Evolutionary conservation across 495 filamentous ascomycete genomes (phyloP).

Genomic region (Ascodesmis nigricans): DNA sequence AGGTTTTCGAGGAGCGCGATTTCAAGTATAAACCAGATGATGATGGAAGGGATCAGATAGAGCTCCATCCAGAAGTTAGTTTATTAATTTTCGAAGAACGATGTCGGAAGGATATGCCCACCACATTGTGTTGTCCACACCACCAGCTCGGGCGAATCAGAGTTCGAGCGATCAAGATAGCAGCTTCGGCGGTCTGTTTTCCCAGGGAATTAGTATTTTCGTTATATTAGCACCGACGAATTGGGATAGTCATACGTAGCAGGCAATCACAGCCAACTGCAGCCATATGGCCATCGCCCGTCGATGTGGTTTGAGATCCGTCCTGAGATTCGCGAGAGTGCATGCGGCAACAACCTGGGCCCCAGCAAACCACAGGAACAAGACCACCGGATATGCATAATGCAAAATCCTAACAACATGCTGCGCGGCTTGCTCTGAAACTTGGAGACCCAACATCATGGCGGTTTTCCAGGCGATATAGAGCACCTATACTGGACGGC

Average conservation of each 20-base stretch:
- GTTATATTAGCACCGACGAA: constrained; percentile 2
- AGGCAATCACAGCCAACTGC: constrained; percentile 27
- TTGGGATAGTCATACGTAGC: constrained; percentile 25
- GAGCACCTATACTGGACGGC: too few species aligned
- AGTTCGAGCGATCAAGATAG: constrained; percentile 24
- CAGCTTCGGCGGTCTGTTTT: constrained; percentile 24
- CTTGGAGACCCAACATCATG: too few species aligned
- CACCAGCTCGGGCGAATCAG: constrained; percentile 24
- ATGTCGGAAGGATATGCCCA: constrained; percentile 7
- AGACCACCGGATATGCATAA: constrained; percentile 32
- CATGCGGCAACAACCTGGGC: constrained; percentile 32
- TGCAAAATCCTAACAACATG: too few species aligned
- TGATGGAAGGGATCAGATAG: constrained; percentile 31
- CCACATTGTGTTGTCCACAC: constrained; percentile 29
- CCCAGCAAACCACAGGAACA: constrained; percentile 34
- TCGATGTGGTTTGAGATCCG: constrained; percentile 24
- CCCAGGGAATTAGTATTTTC: not conserved
- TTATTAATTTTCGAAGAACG: constrained; percentile 1
- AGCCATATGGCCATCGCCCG: constrained; percentile 28
- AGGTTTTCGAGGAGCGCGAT: constrained; percentile 28
- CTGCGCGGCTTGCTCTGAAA: too few species aligned
- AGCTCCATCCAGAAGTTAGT: constrained; percentile 17
- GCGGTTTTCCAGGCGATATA: too few species aligned
- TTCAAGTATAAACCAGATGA: constrained; percentile 34
- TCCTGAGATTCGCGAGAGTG: constrained; percentile 29